A percentile compares a stretch with the other conserved stretches of the same genome.
These are phyloP conservation scores for Olyra latifolia DNA, from an alignment of 176 grass and related monocot species.

Conservation along the genomic window DNA sequence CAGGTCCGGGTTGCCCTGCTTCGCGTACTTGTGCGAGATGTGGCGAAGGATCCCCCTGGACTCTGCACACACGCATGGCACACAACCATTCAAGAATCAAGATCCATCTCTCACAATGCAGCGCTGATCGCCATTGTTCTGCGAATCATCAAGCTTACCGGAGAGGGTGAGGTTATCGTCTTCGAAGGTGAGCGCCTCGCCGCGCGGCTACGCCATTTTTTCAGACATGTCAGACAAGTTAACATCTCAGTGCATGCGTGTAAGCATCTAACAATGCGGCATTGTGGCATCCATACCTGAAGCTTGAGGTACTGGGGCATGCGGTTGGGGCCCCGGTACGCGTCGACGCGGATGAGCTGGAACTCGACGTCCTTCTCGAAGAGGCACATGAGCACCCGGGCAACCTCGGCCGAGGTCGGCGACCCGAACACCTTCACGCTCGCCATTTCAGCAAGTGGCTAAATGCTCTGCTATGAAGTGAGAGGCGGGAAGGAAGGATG, in stretches of 20 bases:
- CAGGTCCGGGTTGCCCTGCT: slow-evolving; percentile 63
- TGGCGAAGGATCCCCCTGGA: slow-evolving; percentile 78
- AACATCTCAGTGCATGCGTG: background rate
- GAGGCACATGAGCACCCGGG: slow-evolving; percentile 85
- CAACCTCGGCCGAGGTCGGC: slow-evolving; percentile 78
- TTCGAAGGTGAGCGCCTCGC: slow-evolving; percentile 96
- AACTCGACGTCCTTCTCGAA: slow-evolving; percentile 98
- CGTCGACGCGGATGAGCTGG: slow-evolving; percentile 92
- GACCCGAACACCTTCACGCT: slow-evolving; percentile 90
- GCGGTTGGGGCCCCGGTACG: slow-evolving; percentile 60
- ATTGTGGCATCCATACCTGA: slow-evolving; percentile 28
- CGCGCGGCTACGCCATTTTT: slow-evolving; percentile 42
- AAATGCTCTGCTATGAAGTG: background rate
- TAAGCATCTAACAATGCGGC: background rate
- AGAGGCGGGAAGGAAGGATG: background rate
- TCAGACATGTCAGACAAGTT: background rate
- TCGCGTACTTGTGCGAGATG: slow-evolving; percentile 74
- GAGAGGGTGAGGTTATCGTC: slow-evolving; percentile 69
- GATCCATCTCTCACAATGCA: background rate
- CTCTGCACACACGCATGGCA: slow-evolving; percentile 34
- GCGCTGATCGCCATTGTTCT: background rate
- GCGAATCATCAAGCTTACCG: slow-evolving; percentile 38
- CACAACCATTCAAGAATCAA: background rate
- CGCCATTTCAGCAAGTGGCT: slow-evolving; percentile 18
- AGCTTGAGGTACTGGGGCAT: slow-evolving; percentile 96